A percentile compares a stretch with the other conserved stretches of the same genome.
These are phyloP conservation scores for Crithidia mellificae DNA, from an alignment of 208 protist species.

Conservation along the genomic window DNA sequence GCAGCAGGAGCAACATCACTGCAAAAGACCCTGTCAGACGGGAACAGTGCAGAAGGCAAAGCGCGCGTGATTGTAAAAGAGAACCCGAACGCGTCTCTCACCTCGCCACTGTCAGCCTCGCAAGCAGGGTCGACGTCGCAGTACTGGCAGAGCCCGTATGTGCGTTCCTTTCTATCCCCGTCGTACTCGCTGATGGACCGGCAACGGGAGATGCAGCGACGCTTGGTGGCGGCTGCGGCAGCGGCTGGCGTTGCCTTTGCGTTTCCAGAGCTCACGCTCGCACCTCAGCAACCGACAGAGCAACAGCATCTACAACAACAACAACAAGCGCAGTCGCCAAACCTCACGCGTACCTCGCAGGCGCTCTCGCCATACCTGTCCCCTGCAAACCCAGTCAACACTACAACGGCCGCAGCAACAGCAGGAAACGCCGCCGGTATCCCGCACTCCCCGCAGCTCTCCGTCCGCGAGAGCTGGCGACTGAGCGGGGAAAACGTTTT, in stretches of 20 bases:
- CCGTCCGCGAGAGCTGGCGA: not conserved
- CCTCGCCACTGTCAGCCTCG: not conserved
- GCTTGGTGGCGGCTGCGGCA: conserved; percentile 16
- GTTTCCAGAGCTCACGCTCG: too few relatives aligned
- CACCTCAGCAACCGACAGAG: too few relatives aligned
- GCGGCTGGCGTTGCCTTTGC: not conserved
- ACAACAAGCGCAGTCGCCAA: not conserved
- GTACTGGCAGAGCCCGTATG: conserved; percentile 10
- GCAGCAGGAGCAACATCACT: not conserved
- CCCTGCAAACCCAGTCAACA: too few relatives aligned
- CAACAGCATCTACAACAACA: not conserved
- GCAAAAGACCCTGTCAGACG: too few relatives aligned
- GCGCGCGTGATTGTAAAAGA: not conserved
- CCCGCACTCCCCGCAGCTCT: not conserved
- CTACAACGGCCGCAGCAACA: not conserved
- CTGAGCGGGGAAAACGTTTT: not conserved
- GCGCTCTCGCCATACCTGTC: not conserved
- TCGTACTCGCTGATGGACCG: conserved; percentile 13
- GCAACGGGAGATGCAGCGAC: conserved; percentile 19
- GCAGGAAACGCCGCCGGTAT: not conserved
- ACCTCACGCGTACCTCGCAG: not conserved
- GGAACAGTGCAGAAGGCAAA: not conserved
- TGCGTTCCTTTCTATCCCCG: conserved; percentile 12
- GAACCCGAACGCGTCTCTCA: not conserved
- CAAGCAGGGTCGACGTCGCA: not conserved